These are phyloP conservation scores for Penicillium pancosmium DNA, from an alignment of 495 filamentous ascomycete genomes.

Conservation along the genomic window DNA sequence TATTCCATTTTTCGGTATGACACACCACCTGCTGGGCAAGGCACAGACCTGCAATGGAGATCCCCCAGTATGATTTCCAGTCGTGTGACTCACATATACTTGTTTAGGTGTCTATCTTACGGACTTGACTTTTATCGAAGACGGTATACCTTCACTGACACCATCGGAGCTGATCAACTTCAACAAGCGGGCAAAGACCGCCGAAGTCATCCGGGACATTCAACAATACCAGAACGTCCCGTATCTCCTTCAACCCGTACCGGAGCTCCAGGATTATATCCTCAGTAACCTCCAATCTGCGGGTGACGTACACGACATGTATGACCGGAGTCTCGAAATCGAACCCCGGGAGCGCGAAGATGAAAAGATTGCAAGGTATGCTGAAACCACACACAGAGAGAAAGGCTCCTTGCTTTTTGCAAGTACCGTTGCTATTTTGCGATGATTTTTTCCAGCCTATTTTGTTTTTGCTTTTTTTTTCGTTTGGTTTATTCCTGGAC, in stretches of 20 bases:
- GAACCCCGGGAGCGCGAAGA: constrained; percentile 96
- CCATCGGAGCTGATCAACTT: constrained; percentile 97
- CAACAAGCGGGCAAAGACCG: constrained; percentile 95
- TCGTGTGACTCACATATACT: background rate
- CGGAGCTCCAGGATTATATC: constrained; percentile 96
- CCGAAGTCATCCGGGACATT: constrained; percentile 96
- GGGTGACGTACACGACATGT: constrained; percentile 98
- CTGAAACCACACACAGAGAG: constrained; percentile 39
- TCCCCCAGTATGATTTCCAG: background rate
- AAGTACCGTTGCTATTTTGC: constrained; percentile 36
- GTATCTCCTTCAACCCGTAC: constrained; percentile 84
- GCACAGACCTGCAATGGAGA: background rate
- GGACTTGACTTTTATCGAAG: constrained; percentile 97
- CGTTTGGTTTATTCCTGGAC: constrained; percentile 18
- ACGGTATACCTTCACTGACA: constrained; percentile 94
- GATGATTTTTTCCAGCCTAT: constrained; percentile 26
- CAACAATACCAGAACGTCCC: constrained; percentile 98
- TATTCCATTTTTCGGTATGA: constrained; percentile 96
- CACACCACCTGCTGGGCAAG: background rate
- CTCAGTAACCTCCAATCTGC: constrained; percentile 91
- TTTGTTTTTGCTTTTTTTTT: constrained; percentile 17
- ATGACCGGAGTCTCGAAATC: constrained; percentile 87
- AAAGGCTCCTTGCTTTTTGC: constrained; percentile 41
- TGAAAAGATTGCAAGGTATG: constrained; percentile 86
- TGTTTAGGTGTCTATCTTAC: constrained; percentile 88